Evolutionary conservation across 768 basidiomycete species (phyloP).

Genomic region (Jaapia argillacea): DNA sequence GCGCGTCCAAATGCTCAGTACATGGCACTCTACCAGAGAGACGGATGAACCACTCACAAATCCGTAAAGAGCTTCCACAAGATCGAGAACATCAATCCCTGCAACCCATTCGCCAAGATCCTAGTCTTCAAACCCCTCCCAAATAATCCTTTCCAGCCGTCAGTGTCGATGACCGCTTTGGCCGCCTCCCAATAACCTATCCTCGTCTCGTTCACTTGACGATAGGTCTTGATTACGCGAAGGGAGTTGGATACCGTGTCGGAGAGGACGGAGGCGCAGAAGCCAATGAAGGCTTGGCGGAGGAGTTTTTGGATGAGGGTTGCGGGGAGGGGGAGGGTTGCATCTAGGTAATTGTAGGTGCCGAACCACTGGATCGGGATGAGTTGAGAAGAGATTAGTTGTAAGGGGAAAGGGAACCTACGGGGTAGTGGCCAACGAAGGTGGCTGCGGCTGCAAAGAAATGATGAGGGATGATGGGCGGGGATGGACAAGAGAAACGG

Average conservation of each 20-base stretch:
- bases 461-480: too few relatives aligned
- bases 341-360: slow-evolving; percentile 77
- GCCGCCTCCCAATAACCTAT: slow-evolving; percentile 79
- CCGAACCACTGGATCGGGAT: slow-evolving; percentile 57
- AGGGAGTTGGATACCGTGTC: slow-evolving; percentile 85
- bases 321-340: slow-evolving; percentile 44
- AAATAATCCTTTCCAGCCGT: slow-evolving; percentile 74
- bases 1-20: not conserved
- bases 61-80: slow-evolving; percentile 90
- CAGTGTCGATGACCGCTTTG: slow-evolving; percentile 58
- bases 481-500: too few relatives aligned
- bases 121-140: slow-evolving; percentile 87
- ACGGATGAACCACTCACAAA: slow-evolving; percentile 42
- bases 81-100: slow-evolving; percentile 85
- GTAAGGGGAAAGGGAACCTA: slow-evolving; percentile 19
- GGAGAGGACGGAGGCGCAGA: slow-evolving; percentile 74
- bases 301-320: slow-evolving; percentile 46
- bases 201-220: slow-evolving; percentile 78
- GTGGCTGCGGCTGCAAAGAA: slow-evolving; percentile 93
- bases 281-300: slow-evolving; percentile 88
- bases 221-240: slow-evolving; percentile 90
- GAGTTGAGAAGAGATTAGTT: not conserved
- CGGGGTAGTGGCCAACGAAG: slow-evolving; percentile 87
- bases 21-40: not conserved
- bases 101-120: slow-evolving; percentile 83